phyloP scores from a whole-genome alignment of 177 flowering plant genomes.

The Tripterygium wilfordii region DNA sequence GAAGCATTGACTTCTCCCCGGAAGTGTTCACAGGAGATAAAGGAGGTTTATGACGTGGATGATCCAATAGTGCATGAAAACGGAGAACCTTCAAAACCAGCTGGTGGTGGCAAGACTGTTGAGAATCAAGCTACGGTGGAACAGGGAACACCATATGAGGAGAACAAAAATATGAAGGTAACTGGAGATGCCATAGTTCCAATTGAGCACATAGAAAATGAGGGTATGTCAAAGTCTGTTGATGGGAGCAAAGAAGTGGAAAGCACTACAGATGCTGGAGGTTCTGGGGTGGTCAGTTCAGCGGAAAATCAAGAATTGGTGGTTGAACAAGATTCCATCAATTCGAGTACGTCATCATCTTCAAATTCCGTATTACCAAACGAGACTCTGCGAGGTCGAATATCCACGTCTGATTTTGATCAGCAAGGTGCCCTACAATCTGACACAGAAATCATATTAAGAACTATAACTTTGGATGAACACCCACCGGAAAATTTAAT shows the following conservation, averaged over 20 bases:
- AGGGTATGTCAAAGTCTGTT: background rate
- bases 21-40: constrained; percentile 3
- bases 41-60: background rate
- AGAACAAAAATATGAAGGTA: too few species aligned
- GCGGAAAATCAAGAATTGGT: background rate
- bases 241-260: constrained; percentile 3
- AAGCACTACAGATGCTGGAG: constrained; percentile 4
- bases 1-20: constrained; percentile 1
- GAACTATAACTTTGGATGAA: constrained; percentile 8
- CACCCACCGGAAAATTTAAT: background rate
- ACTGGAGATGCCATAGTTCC: background rate
- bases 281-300: constrained; percentile 7
- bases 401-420: constrained; percentile 4
- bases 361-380: constrained; percentile 17
- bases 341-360: constrained; percentile 14
- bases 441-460: background rate
- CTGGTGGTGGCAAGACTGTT: background rate
- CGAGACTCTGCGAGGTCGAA: constrained; percentile 4
- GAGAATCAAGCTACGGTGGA: background rate
- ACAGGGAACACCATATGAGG: constrained; percentile 1
- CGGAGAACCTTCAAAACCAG: background rate
- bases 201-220: background rate
- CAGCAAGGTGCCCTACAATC: constrained; percentile 6
- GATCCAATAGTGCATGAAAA: background rate
- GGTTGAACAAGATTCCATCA: constrained; percentile 6